Base-by-base conservation (phyloP, 306 rosid genomes). In the Comarum palustre region DNA sequence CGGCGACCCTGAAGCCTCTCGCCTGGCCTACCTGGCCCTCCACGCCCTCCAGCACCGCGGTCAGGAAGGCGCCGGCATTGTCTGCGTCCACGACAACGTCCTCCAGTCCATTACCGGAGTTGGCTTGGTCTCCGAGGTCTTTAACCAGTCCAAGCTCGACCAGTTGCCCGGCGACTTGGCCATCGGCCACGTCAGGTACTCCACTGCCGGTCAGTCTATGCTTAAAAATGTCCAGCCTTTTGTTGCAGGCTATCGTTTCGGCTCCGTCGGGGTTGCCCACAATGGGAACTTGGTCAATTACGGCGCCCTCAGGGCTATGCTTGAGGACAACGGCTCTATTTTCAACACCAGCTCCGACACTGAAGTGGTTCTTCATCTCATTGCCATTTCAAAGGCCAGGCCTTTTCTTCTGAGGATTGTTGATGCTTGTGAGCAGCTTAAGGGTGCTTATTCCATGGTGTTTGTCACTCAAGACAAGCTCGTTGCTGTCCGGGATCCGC, bases 41-140 rank as follows among this genome's bases (percentile, higher is more conserved):
- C 97, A 90, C 50, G 88, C 99, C 4, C 96, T 91, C 11, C 99
- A 94, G 55, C 99, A 94, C 68, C 99, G 96, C 0, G 99, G 99
- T 36, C 99, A 94, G 39, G 99, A 94, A 78, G 97, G 99, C 2
- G 96, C 96, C 0, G 97, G 95, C 0, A 94, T 94, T 14, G 95
- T 94, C 6, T 29, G 97, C 9, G 95, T 86, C 6, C 22, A 85
- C 15, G 54, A 90, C 41, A 80, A 81, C 75, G 51, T 86, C 5
- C 85, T 91, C 27, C 93, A 86, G 19, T 82, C 90, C 8, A 17
- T 87, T 0, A 94, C 92, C 10, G 93, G 96, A 4, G 91, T 91
- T 1, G 99, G 99, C 6, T 88, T 91, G 0, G 99, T 94, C 50
- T 79, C 97, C 2, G 96, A 94, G 1, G 97, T 94, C 13, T 91